Evolutionary conservation across 2,329 filamentous ascomycete species (phyloP), one percentile per base, ranked within the genome.

Genomic region (Phaeophleospora eucalypticola): DNA sequence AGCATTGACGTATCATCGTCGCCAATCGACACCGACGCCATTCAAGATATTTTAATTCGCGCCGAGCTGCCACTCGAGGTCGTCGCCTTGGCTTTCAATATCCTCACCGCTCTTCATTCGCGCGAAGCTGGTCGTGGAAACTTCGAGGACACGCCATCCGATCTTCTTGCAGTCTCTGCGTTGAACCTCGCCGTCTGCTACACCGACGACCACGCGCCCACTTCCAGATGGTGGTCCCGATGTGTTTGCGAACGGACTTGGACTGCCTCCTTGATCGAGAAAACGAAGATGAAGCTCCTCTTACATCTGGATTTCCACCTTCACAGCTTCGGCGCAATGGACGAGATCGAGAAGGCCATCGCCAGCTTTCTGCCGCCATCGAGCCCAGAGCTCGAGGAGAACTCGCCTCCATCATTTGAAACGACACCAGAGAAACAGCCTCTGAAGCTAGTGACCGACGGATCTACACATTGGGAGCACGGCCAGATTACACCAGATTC

Each of bases 1-100:
- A 41, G 43, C 32, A 33, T 48, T 18, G 44, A 43, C 17, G 33
- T 38, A 17, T 17, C 41, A 4, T 41, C 48, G 10, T 46, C 41
- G 20, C 41, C 49, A 20, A 36, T 49, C 18, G 51, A 52, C 19
- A 44, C 54, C 37, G 41, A 49, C 8, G 37, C 46, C 33, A 51
- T 65, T 29, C 49, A 51, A 18, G 41, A 51, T 12, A 49, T 64
- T n/a, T 49, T 66, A n/a, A 21, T 53, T 4, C 54, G 50, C 3
- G 58, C 58, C 16, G 49, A 52, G 4, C 42, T 64, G 7, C 61
- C 60, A 3, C 44, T 59, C 14, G 59, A 62, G 37, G 51, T 62
- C 15, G 37, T 65, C 33, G 63, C 58, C 1, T 12, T 64, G 9
- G 52, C 62, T 2, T 57, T 59, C 53, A 64, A 61, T 53, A 61